phyloP scores from a whole-genome alignment of 2,329 filamentous ascomycete species.

The Alternaria arborescens region DNA sequence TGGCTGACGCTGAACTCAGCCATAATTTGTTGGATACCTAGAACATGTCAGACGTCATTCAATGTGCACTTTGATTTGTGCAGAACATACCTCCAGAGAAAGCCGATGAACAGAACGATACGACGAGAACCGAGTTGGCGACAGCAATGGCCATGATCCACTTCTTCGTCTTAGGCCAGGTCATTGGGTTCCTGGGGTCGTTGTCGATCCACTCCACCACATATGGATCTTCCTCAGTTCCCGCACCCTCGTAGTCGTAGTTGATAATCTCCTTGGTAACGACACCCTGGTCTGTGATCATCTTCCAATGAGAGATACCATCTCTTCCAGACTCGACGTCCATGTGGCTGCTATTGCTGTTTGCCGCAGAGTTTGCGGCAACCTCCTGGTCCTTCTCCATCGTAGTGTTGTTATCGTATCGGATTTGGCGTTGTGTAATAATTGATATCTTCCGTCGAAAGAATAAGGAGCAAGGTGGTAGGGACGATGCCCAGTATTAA shows the following conservation, averaged over 20 bases:
- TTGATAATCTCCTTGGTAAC: conserved; percentile 50
- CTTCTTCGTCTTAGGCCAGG: conserved; percentile 51
- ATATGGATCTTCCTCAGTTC: conserved; percentile 56
- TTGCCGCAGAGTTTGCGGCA: conserved; percentile 14
- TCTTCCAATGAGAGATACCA: conserved; percentile 47
- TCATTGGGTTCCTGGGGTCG: conserved; percentile 58
- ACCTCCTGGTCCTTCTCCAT: conserved; percentile 33
- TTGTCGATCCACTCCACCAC: conserved; percentile 58
- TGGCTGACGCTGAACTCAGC: conserved; percentile 51
- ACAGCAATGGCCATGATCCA: conserved; percentile 53
- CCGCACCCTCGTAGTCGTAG: conserved; percentile 54
- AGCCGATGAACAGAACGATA: conserved; percentile 55
- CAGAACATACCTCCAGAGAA: conserved; percentile 48
- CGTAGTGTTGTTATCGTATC: conserved; percentile 4
- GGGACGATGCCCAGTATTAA: conserved; percentile 4
- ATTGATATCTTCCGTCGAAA: background rate
- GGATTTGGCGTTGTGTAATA: background rate
- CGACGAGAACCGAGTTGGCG: conserved; percentile 55
- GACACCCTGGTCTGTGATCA: conserved; percentile 49
- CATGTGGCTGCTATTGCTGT: conserved; percentile 15
- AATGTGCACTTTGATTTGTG: no score
- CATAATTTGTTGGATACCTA: conserved; percentile 51
- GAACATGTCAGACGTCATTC: conserved; percentile 1
- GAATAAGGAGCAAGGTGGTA: background rate
- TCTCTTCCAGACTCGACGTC: conserved; percentile 48